A percentile compares a stretch with the other conserved stretches of the same genome.
Conservation (phyloP, 1,139 yeast species). For the Lodderomyces orthopsilosis region DNA sequence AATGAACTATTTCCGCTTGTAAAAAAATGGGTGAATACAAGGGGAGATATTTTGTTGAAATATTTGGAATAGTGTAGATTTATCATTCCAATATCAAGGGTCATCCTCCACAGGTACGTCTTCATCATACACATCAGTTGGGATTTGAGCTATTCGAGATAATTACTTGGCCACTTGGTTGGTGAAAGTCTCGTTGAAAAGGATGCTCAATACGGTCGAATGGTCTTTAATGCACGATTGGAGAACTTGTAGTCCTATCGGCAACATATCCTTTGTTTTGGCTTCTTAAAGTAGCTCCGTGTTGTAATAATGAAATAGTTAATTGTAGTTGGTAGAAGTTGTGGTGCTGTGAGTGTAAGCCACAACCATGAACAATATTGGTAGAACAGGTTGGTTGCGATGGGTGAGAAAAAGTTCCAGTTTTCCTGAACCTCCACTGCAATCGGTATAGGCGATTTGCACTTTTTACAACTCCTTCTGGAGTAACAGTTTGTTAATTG, state of each 20-base stretch:
- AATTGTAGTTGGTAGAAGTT: background rate
- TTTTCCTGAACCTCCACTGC: too few species aligned
- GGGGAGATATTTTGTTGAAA: conserved; percentile 30
- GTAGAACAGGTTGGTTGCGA: too few species aligned
- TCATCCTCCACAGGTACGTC: conserved; percentile 25
- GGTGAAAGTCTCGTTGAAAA: conserved; percentile 32
- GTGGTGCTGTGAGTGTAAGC: too few species aligned
- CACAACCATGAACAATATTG: too few species aligned
- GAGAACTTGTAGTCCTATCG: conserved; percentile 29
- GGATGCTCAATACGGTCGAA: conserved; percentile 27
- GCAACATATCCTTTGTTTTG: conserved; percentile 19
- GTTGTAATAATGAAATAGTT: background rate
- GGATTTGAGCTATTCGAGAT: conserved; percentile 54
- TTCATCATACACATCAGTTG: conserved; percentile 62
- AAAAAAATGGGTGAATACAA: conserved; percentile 25
- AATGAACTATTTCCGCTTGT: conserved; percentile 23
- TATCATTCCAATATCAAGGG: conserved; percentile 28
- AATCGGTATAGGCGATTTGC: too few species aligned
- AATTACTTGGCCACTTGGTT: conserved; percentile 32
- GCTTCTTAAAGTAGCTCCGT: background rate
- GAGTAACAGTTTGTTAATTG: too few species aligned
- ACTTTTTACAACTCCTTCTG: too few species aligned
- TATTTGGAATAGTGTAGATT: conserved; percentile 26
- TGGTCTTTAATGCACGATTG: conserved; percentile 27
- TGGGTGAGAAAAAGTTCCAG: too few species aligned